These are phyloP conservation scores for Logfia minima DNA, from an alignment of 129 eudicot genomes.

Conservation along the genomic window DNA sequence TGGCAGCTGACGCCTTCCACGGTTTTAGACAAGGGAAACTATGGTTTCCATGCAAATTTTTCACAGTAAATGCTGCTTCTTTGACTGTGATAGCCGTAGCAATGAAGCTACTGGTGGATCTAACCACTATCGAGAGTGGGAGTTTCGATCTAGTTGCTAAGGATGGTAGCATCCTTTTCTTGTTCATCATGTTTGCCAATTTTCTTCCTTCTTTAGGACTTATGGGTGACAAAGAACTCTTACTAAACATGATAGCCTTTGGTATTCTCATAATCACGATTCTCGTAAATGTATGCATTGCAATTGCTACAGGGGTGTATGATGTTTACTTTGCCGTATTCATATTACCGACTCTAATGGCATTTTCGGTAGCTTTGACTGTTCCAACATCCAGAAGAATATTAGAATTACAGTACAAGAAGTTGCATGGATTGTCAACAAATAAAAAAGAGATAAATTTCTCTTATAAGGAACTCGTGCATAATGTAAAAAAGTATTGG, in stretches of 20 bases:
- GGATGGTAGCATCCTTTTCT: not conserved
- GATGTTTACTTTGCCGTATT: not conserved
- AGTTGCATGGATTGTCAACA: not conserved
- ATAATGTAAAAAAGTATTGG: not conserved
- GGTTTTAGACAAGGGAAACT: not conserved
- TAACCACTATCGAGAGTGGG: not conserved
- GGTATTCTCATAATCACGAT: not conserved
- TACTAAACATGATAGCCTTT: not conserved
- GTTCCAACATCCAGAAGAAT: not conserved
- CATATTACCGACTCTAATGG: not conserved
- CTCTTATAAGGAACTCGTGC: not conserved
- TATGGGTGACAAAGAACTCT: not conserved
- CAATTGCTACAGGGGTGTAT: not conserved
- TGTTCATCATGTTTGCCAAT: not conserved
- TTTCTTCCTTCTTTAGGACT: not conserved
- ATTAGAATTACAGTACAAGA: not conserved
- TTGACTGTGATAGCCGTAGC: not conserved
- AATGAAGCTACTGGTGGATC: not conserved
- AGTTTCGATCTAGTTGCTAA: not conserved
- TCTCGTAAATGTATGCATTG: not conserved
- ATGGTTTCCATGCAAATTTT: not conserved
- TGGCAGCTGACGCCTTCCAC: not conserved
- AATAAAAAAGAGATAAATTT: not conserved
- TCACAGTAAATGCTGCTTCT: not conserved
- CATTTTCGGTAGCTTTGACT: not conserved